Evolutionary conservation across 495 filamentous ascomycete genomes (phyloP).

Genomic region (Aspergillus affinis): DNA sequence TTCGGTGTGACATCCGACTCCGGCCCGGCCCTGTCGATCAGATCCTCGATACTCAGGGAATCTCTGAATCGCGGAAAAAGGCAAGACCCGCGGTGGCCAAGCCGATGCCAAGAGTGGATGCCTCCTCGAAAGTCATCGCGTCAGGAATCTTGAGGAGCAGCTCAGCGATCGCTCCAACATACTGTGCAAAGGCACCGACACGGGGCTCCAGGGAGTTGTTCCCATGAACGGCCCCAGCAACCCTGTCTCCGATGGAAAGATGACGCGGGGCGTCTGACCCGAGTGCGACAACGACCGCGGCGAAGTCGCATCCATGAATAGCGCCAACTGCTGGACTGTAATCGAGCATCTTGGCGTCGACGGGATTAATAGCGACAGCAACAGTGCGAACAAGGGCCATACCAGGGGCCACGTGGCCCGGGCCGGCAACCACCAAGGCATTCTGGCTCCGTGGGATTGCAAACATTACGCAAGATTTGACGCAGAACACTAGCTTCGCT

Average conservation of each 20-base stretch:
- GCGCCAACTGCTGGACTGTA: conserved; percentile 25
- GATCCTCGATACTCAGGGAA: conserved; percentile 15
- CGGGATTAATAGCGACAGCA: conserved; percentile 44
- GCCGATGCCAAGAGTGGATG: conserved; percentile 19
- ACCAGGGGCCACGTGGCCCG: too few relatives aligned
- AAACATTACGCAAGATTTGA: too few relatives aligned
- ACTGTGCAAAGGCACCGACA: conserved; percentile 32
- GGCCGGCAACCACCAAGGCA: too few relatives aligned
- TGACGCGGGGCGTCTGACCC: conserved; percentile 21
- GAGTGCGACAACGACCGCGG: conserved; percentile 36
- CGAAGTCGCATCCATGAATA: conserved; percentile 41
- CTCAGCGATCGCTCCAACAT: conserved; percentile 19
- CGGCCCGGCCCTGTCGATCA: not conserved
- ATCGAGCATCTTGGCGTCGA: conserved; percentile 40
- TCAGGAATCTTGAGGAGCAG: conserved; percentile 26
- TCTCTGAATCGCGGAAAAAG: conserved; percentile 16
- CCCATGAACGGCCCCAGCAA: conserved; percentile 24
- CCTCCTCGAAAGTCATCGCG: conserved; percentile 26
- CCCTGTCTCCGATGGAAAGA: conserved; percentile 24
- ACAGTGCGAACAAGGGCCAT: too few relatives aligned
- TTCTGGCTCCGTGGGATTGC: too few relatives aligned
- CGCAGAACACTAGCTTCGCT: too few relatives aligned
- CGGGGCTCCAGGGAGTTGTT: conserved; percentile 18
- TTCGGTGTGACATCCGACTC: conserved; percentile 5
- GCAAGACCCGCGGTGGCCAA: conserved; percentile 23